These are phyloP conservation scores for Rosa rugosa DNA, from an alignment of 306 rosid species.

Conservation along the genomic window DNA sequence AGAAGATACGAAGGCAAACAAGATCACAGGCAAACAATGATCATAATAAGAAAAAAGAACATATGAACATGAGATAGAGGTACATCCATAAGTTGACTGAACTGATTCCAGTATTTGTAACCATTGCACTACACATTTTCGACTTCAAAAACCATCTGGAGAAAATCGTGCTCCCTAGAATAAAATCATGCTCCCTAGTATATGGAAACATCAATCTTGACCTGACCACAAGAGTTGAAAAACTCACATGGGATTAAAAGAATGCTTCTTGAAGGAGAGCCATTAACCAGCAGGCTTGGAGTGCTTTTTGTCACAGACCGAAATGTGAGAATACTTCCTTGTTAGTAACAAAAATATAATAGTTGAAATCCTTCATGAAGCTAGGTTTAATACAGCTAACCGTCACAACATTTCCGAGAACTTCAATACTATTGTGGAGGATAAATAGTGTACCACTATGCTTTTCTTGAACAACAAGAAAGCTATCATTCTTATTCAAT, in stretches of 20 bases:
- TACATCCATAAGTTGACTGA: not conserved
- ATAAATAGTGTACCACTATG: constrained; percentile 41
- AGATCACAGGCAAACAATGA: not conserved
- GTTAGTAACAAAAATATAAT: constrained; percentile 43
- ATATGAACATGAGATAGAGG: not conserved
- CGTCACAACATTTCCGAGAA: constrained; percentile 43
- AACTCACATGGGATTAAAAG: constrained; percentile 49
- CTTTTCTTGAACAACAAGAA: constrained; percentile 18
- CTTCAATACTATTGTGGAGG: constrained; percentile 31
- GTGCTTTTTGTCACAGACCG: constrained; percentile 38
- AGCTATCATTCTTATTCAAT: not conserved
- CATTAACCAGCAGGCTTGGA: constrained; percentile 23
- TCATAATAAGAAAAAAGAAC: not conserved
- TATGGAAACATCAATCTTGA: constrained; percentile 50
- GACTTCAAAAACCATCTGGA: not conserved
- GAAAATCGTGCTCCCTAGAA: not conserved
- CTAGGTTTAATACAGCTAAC: constrained; percentile 51
- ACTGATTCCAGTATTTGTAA: not conserved
- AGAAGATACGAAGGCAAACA: not conserved
- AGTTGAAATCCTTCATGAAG: constrained; percentile 24
- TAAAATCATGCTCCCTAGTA: not conserved
- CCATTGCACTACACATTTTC: not conserved
- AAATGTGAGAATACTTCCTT: constrained; percentile 30
- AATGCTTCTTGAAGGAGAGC: constrained; percentile 24
- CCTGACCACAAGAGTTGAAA: constrained; percentile 27